phyloP scores from a whole-genome alignment of 2,329 filamentous ascomycete genomes.

The Penicillium sp. region DNA sequence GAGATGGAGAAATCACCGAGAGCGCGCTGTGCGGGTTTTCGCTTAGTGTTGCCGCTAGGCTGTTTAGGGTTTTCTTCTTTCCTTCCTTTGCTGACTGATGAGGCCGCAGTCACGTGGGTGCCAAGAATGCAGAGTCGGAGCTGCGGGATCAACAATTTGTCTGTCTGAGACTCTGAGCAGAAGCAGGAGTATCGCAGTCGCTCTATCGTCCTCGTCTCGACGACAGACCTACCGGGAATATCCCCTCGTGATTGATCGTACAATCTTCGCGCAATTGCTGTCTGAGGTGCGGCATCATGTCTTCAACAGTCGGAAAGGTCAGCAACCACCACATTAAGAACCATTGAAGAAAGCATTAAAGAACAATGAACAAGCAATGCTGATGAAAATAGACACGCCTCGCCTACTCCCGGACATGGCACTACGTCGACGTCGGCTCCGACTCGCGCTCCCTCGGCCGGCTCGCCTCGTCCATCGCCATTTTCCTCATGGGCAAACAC shows the following conservation, averaged over 20 bases:
- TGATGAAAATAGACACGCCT: conserved; percentile 69
- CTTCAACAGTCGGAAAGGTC: conserved; percentile 45
- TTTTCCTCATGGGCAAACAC: conserved; percentile 94
- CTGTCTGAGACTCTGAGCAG: too few species aligned
- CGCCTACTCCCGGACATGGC: conserved; percentile 95
- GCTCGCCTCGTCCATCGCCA: conserved; percentile 80
- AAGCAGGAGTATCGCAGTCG: too few species aligned
- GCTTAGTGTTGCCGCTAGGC: conserved; percentile 36
- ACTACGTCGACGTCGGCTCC: conserved; percentile 72
- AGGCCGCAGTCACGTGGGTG: conserved; percentile 1
- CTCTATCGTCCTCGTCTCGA: too few species aligned
- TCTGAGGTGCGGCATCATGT: conserved; percentile 29
- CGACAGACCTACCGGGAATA: too few species aligned
- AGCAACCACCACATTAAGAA: not conserved
- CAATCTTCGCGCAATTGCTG: too few species aligned
- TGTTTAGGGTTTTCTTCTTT: conserved; percentile 25
- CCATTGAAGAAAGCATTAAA: too few species aligned
- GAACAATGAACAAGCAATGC: too few species aligned
- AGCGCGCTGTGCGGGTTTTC: conserved; percentile 35
- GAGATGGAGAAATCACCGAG: conserved; percentile 15
- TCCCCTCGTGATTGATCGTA: not conserved
- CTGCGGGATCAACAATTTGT: too few species aligned
- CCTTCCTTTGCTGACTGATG: not conserved
- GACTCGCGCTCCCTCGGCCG: conserved; percentile 79
- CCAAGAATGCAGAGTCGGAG: conserved; percentile 7